Evolutionary conservation across 176 grass and related monocot genomes (phyloP).

Genomic region (Musa beccarii): DNA sequence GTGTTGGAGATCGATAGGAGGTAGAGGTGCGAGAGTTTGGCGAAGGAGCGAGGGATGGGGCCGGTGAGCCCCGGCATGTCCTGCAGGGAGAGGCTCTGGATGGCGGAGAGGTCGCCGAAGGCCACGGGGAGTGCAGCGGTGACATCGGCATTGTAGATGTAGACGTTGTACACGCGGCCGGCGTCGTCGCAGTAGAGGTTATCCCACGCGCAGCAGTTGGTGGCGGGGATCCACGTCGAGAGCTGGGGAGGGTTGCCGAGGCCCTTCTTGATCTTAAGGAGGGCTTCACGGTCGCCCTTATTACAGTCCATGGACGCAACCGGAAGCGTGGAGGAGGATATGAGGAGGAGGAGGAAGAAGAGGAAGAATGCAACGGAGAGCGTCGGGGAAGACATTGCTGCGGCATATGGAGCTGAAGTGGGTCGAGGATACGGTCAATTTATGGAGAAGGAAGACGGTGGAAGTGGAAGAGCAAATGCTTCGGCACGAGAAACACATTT

Average conservation of each 20-base stretch:
- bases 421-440: too few relatives aligned
- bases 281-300: slow-evolving; percentile 32
- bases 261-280: slow-evolving; percentile 48
- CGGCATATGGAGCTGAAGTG: not conserved
- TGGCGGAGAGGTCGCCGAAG: slow-evolving; percentile 34
- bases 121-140: slow-evolving; percentile 35
- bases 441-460: too few relatives aligned
- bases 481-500: too few relatives aligned
- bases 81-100: slow-evolving; percentile 45
- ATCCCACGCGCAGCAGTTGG: slow-evolving; percentile 55
- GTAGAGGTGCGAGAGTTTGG: slow-evolving; percentile 44
- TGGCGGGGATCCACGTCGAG: slow-evolving; percentile 31
- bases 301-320: slow-evolving; percentile 20
- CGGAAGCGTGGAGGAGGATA: not conserved
- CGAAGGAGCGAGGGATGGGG: slow-evolving; percentile 46
- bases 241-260: slow-evolving; percentile 44
- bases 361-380: not conserved
- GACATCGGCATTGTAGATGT: slow-evolving; percentile 41
- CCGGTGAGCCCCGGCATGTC: slow-evolving; percentile 40
- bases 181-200: slow-evolving; percentile 46
- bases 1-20: slow-evolving; percentile 53
- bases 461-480: too few relatives aligned
- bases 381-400: not conserved
- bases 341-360: slow-evolving; percentile 7
- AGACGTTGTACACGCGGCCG: slow-evolving; percentile 57